Percentiles rank a stretch among this genome's conserved stretches.
These are phyloP conservation scores for Candida bentonensis DNA, from an alignment of 805 yeast genomes.

Conservation along the genomic window DNA sequence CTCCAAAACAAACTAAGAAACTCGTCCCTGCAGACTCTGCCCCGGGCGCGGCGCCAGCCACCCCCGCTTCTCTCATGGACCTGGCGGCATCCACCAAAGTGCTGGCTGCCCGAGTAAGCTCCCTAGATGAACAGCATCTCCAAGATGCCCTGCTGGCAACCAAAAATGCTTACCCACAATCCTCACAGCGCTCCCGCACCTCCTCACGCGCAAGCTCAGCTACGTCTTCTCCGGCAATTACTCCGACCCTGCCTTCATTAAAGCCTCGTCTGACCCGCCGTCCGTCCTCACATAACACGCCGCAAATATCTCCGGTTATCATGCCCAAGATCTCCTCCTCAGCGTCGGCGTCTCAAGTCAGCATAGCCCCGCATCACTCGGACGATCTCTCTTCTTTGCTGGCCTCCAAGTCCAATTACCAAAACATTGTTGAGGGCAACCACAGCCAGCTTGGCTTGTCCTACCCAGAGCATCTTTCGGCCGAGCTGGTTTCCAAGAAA, in stretches of 20 bases:
- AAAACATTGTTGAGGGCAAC: conserved; percentile 28
- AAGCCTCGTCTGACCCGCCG: background rate
- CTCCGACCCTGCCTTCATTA: background rate
- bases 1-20: background rate
- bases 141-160: background rate
- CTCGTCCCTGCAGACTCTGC: background rate
- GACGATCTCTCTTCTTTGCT: conserved; percentile 11
- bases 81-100: background rate
- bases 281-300: background rate
- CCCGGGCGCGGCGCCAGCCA: background rate
- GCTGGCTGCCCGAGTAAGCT: background rate
- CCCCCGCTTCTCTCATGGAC: background rate
- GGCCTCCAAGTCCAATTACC: conserved; percentile 29
- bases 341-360: background rate
- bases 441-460: conserved; percentile 27
- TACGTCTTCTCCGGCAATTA: background rate
- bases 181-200: background rate
- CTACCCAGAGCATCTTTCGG: conserved; percentile 27
- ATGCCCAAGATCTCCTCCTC: background rate
- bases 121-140: background rate
- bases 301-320: background rate
- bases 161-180: background rate
- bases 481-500: conserved; percentile 35
- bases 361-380: conserved; percentile 8
- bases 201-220: background rate